Percentiles rank a stretch among this genome's conserved stretches.
Evolutionary conservation across 257 asterid genomes (phyloP).

Genomic region (Nicotiana benthamiana): DNA sequence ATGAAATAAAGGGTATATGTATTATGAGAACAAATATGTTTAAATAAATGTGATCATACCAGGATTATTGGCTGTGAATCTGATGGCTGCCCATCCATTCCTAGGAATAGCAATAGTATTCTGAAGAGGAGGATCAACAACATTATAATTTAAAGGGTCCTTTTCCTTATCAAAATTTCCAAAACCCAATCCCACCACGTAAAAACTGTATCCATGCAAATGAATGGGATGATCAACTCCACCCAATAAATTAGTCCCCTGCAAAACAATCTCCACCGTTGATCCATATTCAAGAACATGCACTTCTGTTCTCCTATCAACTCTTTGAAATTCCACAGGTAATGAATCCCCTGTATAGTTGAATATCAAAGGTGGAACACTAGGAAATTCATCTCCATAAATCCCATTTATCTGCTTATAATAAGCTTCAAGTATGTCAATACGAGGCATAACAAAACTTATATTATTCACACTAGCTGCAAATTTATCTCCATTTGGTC

Average conservation of each 20-base stretch:
- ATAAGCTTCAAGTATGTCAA: conserved; percentile 47
- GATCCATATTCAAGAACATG: conserved; percentile 35
- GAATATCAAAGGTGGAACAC: conserved; percentile 29
- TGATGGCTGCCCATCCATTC: conserved; percentile 56
- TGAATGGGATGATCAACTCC: conserved; percentile 73
- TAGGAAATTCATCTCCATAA: conserved; percentile 30
- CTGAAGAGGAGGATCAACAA: conserved; percentile 51
- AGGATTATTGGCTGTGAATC: conserved; percentile 64
- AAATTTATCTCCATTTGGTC: conserved; percentile 8
- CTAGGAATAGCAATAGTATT: conserved; percentile 51
- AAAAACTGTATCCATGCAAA: conserved; percentile 66
- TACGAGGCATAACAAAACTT: conserved; percentile 26
- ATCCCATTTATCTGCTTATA: conserved; percentile 27
- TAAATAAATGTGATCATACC: conserved; percentile 20
- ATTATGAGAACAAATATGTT: neutral
- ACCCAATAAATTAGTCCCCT: conserved; percentile 40
- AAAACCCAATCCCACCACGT: conserved; percentile 47
- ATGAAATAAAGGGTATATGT: neutral
- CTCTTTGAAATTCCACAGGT: conserved; percentile 10
- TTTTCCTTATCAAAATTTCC: conserved; percentile 40
- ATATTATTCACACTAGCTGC: conserved; percentile 45
- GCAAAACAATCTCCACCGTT: conserved; percentile 49
- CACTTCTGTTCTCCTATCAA: conserved; percentile 26
- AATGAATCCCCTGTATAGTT: conserved; percentile 27
- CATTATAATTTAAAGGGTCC: conserved; percentile 48